A percentile compares a stretch with the other conserved stretches of the same genome.
phyloP scores from a whole-genome alignment of 768 basidiomycete species.

The Pleurotus eryngii region DNA sequence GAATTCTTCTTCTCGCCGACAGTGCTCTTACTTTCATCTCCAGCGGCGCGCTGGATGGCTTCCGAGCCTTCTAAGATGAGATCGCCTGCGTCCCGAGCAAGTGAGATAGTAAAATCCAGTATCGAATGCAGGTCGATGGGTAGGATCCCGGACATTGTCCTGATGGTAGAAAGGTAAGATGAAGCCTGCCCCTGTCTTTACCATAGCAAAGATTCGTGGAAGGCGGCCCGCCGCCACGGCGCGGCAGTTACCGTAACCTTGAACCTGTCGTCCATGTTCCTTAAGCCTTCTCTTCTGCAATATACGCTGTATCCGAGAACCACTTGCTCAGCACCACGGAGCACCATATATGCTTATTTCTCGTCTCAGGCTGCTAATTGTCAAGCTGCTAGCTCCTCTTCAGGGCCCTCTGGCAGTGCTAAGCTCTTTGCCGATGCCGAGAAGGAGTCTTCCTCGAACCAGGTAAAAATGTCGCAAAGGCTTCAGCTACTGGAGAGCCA shows the following conservation, averaged over 20 bases:
- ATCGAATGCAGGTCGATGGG: constrained; percentile 50
- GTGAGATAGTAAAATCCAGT: constrained; percentile 62
- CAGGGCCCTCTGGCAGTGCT: constrained; percentile 42
- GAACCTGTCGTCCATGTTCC: too few relatives aligned
- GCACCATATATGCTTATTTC: background rate
- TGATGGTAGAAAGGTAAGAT: too few relatives aligned
- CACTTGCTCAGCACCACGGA: too few relatives aligned
- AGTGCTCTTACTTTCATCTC: constrained; percentile 48
- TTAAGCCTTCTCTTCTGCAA: too few relatives aligned
- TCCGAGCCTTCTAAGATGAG: constrained; percentile 76
- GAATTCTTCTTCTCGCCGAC: constrained; percentile 82
- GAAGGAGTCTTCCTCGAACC: constrained; percentile 38
- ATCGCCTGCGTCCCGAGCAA: constrained; percentile 73
- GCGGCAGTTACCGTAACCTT: too few relatives aligned
- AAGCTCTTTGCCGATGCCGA: constrained; percentile 68
- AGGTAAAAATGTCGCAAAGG: constrained; percentile 13
- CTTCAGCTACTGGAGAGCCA: constrained; percentile 35
- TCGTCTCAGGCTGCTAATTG: background rate
- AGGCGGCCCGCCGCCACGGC: too few relatives aligned
- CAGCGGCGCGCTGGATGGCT: constrained; percentile 56
- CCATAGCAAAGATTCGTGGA: too few relatives aligned
- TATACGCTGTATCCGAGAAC: too few relatives aligned
- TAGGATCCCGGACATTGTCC: background rate
- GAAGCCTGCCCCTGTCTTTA: too few relatives aligned
- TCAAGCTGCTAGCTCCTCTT: constrained; percentile 38